Base-by-base conservation (phyloP, 2,329 filamentous ascomycete genomes). In the Venturia asperata region DNA sequence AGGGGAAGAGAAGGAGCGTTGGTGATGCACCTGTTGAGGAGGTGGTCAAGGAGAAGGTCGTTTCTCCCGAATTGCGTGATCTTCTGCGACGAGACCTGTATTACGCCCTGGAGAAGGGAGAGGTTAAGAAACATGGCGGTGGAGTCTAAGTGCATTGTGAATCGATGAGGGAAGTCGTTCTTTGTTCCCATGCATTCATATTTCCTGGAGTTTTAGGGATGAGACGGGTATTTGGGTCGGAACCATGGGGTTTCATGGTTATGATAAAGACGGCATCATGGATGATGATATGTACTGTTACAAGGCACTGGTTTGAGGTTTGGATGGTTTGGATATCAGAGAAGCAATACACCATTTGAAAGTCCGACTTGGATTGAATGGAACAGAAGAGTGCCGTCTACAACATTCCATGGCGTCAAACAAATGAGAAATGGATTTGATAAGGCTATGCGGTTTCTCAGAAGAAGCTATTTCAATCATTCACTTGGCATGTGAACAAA, bases 81-180 rank as follows among this genome's bases (percentile, higher is more conserved):
- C 69, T 90, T 55, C 72, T 90, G n/a, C 85, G 82, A 68, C 78
- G 83, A 67, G 84, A 88, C 67, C 77, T 88, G 9, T 77, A 82
- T 61, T 77, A 82, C 60, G 80, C 77, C 67, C 71, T 84, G 30
- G 77, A 79, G 47, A 77, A 78, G 68, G 71, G 69, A 55, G 75
- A 80, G 37, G 77, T 82, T n/a, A 71, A 75, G 65, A 74, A 77
- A 68, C 77, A 79, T 73, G 79, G 71, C 67, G 80, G 80, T 68
- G 77, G 74, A 0, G 72, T 76, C 13, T 47, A 49, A 52, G 13
- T 30, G 49, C 19, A n/a, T 27, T 27, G 10, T 10, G 5, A 24
- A 15, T 17, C 13, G 24, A 21, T 34, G 24, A 34, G 10, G 24
- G 11, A 27, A 30, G 24, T 9, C 6, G 2, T 10, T n/a, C n/a